These are phyloP conservation scores for Candida sphagnicola DNA, from an alignment of 805 yeast species.

Conservation along the genomic window DNA sequence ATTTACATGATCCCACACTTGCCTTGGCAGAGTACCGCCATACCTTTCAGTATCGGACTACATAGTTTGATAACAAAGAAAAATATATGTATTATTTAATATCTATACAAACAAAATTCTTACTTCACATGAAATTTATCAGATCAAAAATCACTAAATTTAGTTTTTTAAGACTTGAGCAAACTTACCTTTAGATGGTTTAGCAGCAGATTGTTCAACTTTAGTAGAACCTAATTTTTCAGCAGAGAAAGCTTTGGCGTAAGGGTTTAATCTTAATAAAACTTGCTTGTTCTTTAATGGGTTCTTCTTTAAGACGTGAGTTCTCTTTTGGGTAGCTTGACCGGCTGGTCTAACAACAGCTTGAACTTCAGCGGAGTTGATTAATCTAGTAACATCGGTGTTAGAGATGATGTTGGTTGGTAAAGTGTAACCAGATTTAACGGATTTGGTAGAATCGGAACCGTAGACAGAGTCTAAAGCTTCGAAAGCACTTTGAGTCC, in stretches of 20 bases:
- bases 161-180: conserved; percentile 57
- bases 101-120: conserved; percentile 2
- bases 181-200: conserved; percentile 72
- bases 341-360: conserved; percentile 96
- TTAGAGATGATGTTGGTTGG: conserved; percentile 93
- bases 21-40: no score
- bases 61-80: conserved; percentile 1
- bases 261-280: conserved; percentile 97
- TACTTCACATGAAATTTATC: background rate
- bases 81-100: conserved; percentile 1
- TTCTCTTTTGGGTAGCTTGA: conserved; percentile 87
- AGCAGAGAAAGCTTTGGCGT: conserved; percentile 95
- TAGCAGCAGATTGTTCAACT: conserved; percentile 58
- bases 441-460: conserved; percentile 76
- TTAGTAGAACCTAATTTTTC: conserved; percentile 85
- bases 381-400: conserved; percentile 94
- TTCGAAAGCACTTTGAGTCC: conserved; percentile 99
- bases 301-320: conserved; percentile 97
- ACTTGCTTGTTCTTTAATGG: conserved; percentile 96
- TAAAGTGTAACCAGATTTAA: conserved; percentile 86
- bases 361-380: conserved; percentile 99
- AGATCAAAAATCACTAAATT: conserved; percentile 9
- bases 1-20: no score
- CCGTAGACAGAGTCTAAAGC: conserved; percentile 97
- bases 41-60: no score